Conservation (phyloP, 257 asterid species). For the Solanum commersonii region DNA sequence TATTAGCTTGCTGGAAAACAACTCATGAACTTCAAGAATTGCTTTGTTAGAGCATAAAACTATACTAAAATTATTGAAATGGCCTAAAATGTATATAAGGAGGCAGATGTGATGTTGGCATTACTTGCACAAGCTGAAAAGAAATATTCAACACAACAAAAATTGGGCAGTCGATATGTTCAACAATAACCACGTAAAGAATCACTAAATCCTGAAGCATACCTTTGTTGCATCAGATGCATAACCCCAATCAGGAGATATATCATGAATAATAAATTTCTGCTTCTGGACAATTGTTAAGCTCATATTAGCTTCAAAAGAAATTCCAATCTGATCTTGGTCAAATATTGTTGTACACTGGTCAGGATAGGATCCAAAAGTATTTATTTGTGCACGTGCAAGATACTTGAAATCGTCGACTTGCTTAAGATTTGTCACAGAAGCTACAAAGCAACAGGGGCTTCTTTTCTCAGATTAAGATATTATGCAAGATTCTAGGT, state of each 20-base stretch:
- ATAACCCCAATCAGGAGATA: conserved; percentile 94
- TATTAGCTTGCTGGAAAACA: not conserved
- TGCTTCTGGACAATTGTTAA: conserved; percentile 53
- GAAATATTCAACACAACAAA: not conserved
- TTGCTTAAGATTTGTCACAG: conserved; percentile 30
- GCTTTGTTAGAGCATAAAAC: not conserved
- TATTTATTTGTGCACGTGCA: conserved; percentile 23
- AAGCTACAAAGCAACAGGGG: conserved; percentile 24
- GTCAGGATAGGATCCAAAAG: conserved; percentile 31
- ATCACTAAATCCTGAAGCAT: not conserved
- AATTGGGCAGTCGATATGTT: not conserved
- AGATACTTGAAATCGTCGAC: conserved; percentile 27
- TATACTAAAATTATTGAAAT: not conserved
- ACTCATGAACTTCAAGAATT: not conserved
- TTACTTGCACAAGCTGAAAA: not conserved
- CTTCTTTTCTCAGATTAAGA: not conserved
- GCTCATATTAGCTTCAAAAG: conserved; percentile 40
- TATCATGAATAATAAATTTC: conserved; percentile 69
- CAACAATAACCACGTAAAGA: not conserved
- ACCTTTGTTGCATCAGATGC: conserved; percentile 79
- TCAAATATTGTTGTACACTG: conserved; percentile 33
- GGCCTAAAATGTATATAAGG: not conserved
- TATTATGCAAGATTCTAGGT: not conserved
- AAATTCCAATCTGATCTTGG: conserved; percentile 36
- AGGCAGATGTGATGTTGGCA: not conserved